A percentile compares a stretch with the other conserved stretches of the same genome.
Evolutionary conservation across 441 rosid genomes (phyloP).

Genomic region (Kokia cookei): DNA sequence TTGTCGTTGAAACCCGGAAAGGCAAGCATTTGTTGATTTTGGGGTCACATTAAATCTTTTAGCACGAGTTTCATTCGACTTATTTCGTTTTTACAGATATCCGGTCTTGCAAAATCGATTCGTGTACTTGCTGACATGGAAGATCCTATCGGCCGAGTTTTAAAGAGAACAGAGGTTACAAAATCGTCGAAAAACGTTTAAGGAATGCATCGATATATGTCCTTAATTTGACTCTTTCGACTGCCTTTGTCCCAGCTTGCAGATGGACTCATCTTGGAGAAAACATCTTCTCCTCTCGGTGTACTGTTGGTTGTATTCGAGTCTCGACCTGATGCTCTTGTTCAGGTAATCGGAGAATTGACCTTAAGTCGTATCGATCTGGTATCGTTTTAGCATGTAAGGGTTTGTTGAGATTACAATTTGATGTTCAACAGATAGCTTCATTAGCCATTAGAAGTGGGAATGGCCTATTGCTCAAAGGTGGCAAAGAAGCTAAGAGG

Average conservation of each 20-base stretch:
- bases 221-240: neutral
- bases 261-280: slow-evolving; percentile 43
- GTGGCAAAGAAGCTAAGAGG: slow-evolving; percentile 88
- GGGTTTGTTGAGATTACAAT: neutral
- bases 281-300: slow-evolving; percentile 40
- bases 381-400: neutral
- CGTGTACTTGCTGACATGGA: slow-evolving; percentile 48
- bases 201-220: neutral
- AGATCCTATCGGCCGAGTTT: slow-evolving; percentile 42
- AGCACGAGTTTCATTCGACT: neutral
- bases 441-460: slow-evolving; percentile 54
- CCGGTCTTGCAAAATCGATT: slow-evolving; percentile 36
- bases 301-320: slow-evolving; percentile 40
- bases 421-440: slow-evolving; percentile 20
- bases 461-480: slow-evolving; percentile 85
- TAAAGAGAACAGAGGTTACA: slow-evolving; percentile 45
- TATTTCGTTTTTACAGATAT: slow-evolving; percentile 23
- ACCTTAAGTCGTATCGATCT: neutral
- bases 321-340: slow-evolving; percentile 45
- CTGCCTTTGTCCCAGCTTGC: slow-evolving; percentile 29
- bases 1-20: slow-evolving; percentile 38
- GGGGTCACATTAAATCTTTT: neutral
- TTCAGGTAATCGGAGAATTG: slow-evolving; percentile 26
- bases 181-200: neutral
- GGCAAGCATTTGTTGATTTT: slow-evolving; percentile 17